Percentiles rank a stretch among this genome's conserved stretches.
Conservation (phyloP, 2,329 filamentous ascomycete genomes). For the Fusarium staphyleae region DNA sequence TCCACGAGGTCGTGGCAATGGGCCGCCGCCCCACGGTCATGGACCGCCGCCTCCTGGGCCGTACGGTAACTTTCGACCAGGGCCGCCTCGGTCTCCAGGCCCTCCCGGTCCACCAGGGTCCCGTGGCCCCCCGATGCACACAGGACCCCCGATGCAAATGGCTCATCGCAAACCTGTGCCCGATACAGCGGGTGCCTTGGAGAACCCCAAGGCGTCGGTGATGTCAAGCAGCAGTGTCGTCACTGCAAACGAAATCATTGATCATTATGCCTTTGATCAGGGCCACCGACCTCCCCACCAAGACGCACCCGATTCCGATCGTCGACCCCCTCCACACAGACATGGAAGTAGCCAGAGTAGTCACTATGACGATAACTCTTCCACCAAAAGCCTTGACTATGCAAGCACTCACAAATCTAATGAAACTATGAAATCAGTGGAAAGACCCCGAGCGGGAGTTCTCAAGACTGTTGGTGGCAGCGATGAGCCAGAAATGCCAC, state of each 20-base stretch:
- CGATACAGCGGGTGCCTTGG: slow-evolving; percentile 32
- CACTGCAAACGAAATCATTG: slow-evolving; percentile 50
- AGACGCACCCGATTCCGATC: slow-evolving; percentile 31
- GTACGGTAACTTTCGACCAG: slow-evolving; percentile 34
- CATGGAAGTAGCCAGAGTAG: slow-evolving; percentile 50
- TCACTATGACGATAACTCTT: slow-evolving; percentile 67
- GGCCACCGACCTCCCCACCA: slow-evolving; percentile 29
- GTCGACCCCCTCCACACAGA: slow-evolving; percentile 38
- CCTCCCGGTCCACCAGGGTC: slow-evolving; percentile 41
- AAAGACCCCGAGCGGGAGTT: slow-evolving; percentile 78
- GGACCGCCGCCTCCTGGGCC: slow-evolving; percentile 26
- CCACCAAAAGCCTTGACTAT: slow-evolving; percentile 33
- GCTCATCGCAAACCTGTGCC: slow-evolving; percentile 44
- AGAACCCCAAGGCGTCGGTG: slow-evolving; percentile 32
- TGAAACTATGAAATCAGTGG: slow-evolving; percentile 51
- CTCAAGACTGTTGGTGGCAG: slow-evolving; percentile 77
- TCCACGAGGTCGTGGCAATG: slow-evolving; percentile 25
- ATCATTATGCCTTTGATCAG: slow-evolving; percentile 47
- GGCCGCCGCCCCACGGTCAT: slow-evolving; percentile 31
- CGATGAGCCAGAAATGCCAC: slow-evolving; percentile 39
- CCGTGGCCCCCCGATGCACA: slow-evolving; percentile 35
- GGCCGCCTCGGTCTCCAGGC: slow-evolving; percentile 29
- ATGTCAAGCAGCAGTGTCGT: slow-evolving; percentile 42
- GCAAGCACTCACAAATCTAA: slow-evolving; percentile 37
- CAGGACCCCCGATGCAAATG: slow-evolving; percentile 30